Base-by-base conservation (phyloP, 2,329 filamentous ascomycete genomes). In the Aureobasidium sp. region DNA sequence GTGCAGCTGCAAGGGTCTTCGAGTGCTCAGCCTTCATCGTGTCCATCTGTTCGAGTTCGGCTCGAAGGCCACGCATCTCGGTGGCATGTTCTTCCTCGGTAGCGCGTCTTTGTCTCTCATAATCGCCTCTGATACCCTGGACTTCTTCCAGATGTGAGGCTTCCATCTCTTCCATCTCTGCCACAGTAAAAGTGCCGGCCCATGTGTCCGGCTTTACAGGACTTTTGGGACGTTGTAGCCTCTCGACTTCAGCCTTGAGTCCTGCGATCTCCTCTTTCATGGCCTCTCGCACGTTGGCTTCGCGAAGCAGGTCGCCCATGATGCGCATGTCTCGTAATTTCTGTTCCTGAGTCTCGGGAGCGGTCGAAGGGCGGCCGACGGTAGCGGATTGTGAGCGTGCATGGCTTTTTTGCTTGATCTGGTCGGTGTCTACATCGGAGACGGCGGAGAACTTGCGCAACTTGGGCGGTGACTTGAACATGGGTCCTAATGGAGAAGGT, bases 221-320 rank as follows among this genome's bases (percentile, higher is more conserved):
- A 37, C 58, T 60, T 38, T 38, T 53, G 13, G 45, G 57, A 37
- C 43, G 37, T 33, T 57, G 37, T 45, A 61, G 21, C n/a, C 53
- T 29, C 31, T 46, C 62, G 4, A 64, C 45, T 27, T 64, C 63
- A 19, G 60, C 63, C 29, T 55, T 61, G 8, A 64, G 59, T 5
- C 47, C 43, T 19, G 33, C 9, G 31, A 64, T 63, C 33, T 64
- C 58, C 17, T 60, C 49, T 27, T 61, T 49, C 49, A 64, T 46
- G 13, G 42, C 27, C 35, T 64, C 63, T 31, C 61, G 43, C 15
- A 47, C 23, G 10, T 60, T 58, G 10, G 63, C 60, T 49, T 64
- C 63, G 23, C 57, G 60, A 46, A 64, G 58, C 33, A 64, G 50
- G 17, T 64, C 63, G 25, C 58, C 57, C 63, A 64, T 64, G 27